Evolutionary conservation across 2,329 filamentous ascomycete genomes (phyloP), one percentile per base, ranked within the genome.

Genomic region (Lasiodiplodia sp.): DNA sequence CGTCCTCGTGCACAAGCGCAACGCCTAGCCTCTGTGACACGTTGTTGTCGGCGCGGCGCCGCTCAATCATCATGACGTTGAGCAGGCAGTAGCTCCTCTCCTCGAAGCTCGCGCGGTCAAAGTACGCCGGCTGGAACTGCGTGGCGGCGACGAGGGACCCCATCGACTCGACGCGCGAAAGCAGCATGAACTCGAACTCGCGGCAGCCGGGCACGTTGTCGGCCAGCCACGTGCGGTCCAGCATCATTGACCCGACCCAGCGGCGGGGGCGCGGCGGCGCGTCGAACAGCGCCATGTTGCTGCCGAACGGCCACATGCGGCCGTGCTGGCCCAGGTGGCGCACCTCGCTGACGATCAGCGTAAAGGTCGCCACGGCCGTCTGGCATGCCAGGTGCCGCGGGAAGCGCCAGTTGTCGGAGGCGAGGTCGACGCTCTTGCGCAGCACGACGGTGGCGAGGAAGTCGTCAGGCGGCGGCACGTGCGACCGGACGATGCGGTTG

Each of bases 241-340:
- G 7, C 47, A 51, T 10, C 3, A 51, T 51, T 2, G 47, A 51
- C 10, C 47, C 47, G 4, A 8, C 18, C 47, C 47, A 51, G 47
- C 23, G n/a, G 8, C 12, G 4, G 4, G 11, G n/a, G n/a, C n/a
- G n/a, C n/a, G n/a, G n/a, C n/a, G n/a, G 47, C 7, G 8, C 2
- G 23, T 21, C 21, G 18, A 51, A 25, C 7, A 51, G 8, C 11
- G 47, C 47, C 47, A 51, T 51, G 47, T 51, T 25, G 7, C 6
- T 51, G 18, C 21, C n/a, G 3, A 3, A 3, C 23, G 3, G 3
- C 47, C n/a, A 14, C 3, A 23, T 0, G 5, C 4, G 3, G 0
- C 21, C n/a, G 10, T 10, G 6, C 4, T 5, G 5, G 8, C 47
- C 47, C 47, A 23, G 7, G 16, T 11, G 7, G n/a, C 11, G 47